Evolutionary conservation across 1,139 yeast genomes (phyloP), one percentile per base, ranked within the genome.

Genomic region (Saccharomycopsis hybrid): DNA sequence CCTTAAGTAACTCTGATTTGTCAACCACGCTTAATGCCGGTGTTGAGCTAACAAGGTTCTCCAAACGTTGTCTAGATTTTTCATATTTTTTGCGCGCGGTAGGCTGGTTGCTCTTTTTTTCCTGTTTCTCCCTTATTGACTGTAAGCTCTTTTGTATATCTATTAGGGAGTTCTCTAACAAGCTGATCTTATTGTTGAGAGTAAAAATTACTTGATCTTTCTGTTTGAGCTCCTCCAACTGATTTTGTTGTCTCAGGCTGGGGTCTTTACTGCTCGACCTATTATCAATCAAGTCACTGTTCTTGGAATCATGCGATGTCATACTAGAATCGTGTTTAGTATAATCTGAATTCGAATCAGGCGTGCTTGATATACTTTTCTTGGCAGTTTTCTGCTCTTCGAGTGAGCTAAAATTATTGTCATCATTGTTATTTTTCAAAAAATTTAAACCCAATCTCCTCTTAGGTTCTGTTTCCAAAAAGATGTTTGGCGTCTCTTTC

Each of bases 161-260:
- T 9, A 42, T 33, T 24, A 51, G 32, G 5, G 43, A 41, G 29
- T 35, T 42, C 35, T 49, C 49, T 8, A 51, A 30, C 3, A 31
- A 32, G n/a, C 8, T 9, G 4, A 52, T 46, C 38, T 52, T 52
- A 11, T 41, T 42, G 25, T 49, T 52, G 5, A 52, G 41, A 4
- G 32, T 44, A 9, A 32, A n/a, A 32, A 52, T 52, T 41, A 37
- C 47, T 18, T 39, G 13, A 25, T 49, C 49, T 38, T 52, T 51
- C 30, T n/a, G 29, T 27, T 44, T 32, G 11, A 51, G 27, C 18
- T 51, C 46, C 18, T 43, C 27, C 13, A 37, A 35, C 31, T 41
- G n/a, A 7, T 30, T 43, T 4, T 35, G 38, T 9, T 44, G 27
- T 8, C 30, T 29, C 13, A 32, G 39, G 5, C 11, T 25, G 11